Conservation (phyloP, 352 stramenopile species). For the Phytopythium kandeliae region DNA sequence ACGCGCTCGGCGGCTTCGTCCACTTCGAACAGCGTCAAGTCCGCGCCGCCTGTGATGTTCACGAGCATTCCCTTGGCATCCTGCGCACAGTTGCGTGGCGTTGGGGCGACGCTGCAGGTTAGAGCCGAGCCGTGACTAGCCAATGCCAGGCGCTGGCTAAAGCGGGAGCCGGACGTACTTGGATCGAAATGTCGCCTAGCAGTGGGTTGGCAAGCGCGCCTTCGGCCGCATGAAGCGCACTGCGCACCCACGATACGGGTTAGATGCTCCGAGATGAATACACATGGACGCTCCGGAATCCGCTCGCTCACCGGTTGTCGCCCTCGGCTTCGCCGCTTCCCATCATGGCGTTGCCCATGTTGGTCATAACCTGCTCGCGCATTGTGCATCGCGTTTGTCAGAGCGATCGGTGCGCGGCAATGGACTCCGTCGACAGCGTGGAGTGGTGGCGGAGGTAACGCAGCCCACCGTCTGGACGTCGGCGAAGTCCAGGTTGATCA, state of each 20-base stretch:
- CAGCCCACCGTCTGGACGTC: constrained; percentile 75
- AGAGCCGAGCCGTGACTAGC: background rate
- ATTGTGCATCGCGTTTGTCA: constrained; percentile 1
- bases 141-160: too few relatives aligned
- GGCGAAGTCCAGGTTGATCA: constrained; percentile 87
- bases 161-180: constrained; percentile 19
- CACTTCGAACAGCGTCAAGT: constrained; percentile 92
- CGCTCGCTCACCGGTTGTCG: constrained; percentile 80
- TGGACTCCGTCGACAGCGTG: too few relatives aligned
- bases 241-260: constrained; percentile 5
- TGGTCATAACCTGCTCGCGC: constrained; percentile 65
- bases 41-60: constrained; percentile 92
- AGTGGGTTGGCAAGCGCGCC: constrained; percentile 83
- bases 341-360: constrained; percentile 88
- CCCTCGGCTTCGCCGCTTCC: constrained; percentile 89
- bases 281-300: too few relatives aligned
- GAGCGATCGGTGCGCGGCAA: too few relatives aligned
- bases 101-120: background rate
- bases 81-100: constrained; percentile 11
- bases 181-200: constrained; percentile 86
- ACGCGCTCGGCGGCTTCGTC: constrained; percentile 85
- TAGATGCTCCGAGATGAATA: too few relatives aligned
- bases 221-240: constrained; percentile 78
- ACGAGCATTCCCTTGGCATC: constrained; percentile 92
- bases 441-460: too few relatives aligned